A percentile compares a stretch with the other conserved stretches of the same genome.
Evolutionary conservation across 345 rosid species (phyloP).

Genomic region (Pistacia vera): DNA sequence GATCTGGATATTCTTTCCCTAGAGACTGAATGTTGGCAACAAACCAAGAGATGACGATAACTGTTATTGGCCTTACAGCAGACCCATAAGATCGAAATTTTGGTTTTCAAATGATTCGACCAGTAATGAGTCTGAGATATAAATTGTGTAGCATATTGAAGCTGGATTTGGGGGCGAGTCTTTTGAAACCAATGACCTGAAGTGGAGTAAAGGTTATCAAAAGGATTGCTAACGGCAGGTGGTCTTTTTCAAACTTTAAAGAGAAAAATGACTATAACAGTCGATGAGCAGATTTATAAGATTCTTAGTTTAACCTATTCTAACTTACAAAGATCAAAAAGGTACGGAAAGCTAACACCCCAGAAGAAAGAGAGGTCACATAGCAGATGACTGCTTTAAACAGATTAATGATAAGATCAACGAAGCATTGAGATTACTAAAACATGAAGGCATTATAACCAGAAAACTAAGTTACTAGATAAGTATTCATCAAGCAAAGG

Average conservation of each 20-base stretch:
- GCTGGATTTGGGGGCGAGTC: slow-evolving; percentile 37
- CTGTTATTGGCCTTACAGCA: slow-evolving; percentile 34
- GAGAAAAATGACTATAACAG: not conserved
- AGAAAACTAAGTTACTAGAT: not conserved
- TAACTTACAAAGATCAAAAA: not conserved
- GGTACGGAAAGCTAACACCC: not conserved
- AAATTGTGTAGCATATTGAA: slow-evolving; percentile 43
- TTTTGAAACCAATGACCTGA: slow-evolving; percentile 36
- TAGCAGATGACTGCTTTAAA: not conserved
- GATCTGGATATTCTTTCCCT: slow-evolving; percentile 55
- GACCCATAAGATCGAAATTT: slow-evolving; percentile 38
- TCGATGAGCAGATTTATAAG: not conserved
- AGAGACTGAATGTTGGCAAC: slow-evolving; percentile 46
- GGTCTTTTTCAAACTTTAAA: not conserved
- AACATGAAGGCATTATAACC: not conserved
- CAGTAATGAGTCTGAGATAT: slow-evolving; percentile 30
- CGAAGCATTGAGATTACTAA: not conserved
- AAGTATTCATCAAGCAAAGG: slow-evolving; percentile 11
- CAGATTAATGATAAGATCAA: slow-evolving; percentile 8
- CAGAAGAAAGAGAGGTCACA: not conserved
- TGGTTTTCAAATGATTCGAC: slow-evolving; percentile 43
- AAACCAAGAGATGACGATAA: slow-evolving; percentile 43
- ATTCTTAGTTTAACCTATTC: not conserved
- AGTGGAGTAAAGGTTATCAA: not conserved
- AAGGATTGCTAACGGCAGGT: not conserved